Base-by-base conservation (phyloP, 164 flowering plant genomes). In the Aristolochia contorta region DNA sequence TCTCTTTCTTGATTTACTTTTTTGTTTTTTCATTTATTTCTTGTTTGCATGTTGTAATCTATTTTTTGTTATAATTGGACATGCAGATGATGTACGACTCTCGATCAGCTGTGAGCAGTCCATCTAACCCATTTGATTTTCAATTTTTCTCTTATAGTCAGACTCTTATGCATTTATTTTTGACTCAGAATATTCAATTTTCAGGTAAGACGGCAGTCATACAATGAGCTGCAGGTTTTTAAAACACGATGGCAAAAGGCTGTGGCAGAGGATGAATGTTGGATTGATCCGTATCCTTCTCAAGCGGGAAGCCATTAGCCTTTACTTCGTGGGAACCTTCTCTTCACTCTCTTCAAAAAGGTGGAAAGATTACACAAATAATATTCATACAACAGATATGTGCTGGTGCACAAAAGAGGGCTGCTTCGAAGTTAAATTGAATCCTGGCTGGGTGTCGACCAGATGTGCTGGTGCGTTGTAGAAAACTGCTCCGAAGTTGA, bases 141-240 rank as follows among this genome's bases (percentile, higher is more conserved):
- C 43, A 27, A 27, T 27, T 5, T 27, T 27, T 27, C 5, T 27
- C 3, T 27, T 27, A 5, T 27, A 27, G 30, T 27, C n/a, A 27
- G 3, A 27, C 5, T 27, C 30, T 27, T 27, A 5, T 2, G 2
- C 3, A 27, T 27, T 27, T 21, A 57, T 57, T 57, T 57, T 16
- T 37, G 20, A 16, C 21, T 3, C 1, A 32, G 46, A 20, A 37
- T 19, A 16, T 58, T 57, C 0, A 6, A 20, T 43, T 2, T 74
- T 62, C 82, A 92, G 97, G 96, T 93, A 27, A 79, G 99, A 69
- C 68, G 58, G 58, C 88, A 77, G 62, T 90, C 99, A 6, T 81
- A 56, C 55, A 58, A 55, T 21, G 97, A 93, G 58, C 78, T 88
- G 81, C 70, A 67, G 70, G 71, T 78, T n/a, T 93, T 93, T 71